These are phyloP conservation scores for Pichia sp. DNA, from an alignment of 1,139 yeast genomes.

Conservation along the genomic window DNA sequence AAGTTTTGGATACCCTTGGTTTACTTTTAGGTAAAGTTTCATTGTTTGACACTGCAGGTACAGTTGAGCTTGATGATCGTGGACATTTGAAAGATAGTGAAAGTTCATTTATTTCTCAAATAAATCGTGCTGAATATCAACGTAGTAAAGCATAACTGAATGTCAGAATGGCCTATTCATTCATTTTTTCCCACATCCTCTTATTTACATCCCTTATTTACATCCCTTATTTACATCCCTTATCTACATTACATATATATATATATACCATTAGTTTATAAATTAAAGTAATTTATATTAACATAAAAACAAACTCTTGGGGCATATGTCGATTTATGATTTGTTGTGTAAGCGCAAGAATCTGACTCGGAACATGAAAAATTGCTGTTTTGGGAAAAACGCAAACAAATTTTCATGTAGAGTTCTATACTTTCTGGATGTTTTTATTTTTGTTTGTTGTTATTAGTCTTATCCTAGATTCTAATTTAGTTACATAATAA, in stretches of 20 bases:
- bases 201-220: not conserved
- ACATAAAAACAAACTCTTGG: too few species aligned
- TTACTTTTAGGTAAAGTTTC: slow-evolving; percentile 70
- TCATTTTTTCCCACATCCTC: not conserved
- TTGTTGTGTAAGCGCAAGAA: not conserved
- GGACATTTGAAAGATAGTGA: slow-evolving; percentile 54
- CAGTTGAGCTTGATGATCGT: slow-evolving; percentile 66
- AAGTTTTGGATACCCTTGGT: slow-evolving; percentile 81
- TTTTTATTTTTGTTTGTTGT: not conserved
- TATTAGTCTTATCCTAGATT: not conserved
- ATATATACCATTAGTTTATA: not conserved
- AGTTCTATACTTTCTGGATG: not conserved
- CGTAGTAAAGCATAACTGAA: not conserved
- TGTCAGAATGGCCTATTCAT: not conserved
- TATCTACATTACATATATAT: not conserved
- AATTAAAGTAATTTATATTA: too few species aligned
- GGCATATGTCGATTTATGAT: too few species aligned
- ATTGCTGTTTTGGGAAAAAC: not conserved
- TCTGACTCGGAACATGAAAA: not conserved
- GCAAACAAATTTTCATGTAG: not conserved
- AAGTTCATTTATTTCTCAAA: slow-evolving; percentile 38
- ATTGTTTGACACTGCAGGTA: slow-evolving; percentile 68
- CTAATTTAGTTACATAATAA: not conserved
- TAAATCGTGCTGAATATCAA: slow-evolving; percentile 29
- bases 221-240: too few species aligned